These are phyloP conservation scores for Rhizophlyctis rosea DNA, from an alignment of 192 early-diverging fungal species.

Conservation along the genomic window DNA sequence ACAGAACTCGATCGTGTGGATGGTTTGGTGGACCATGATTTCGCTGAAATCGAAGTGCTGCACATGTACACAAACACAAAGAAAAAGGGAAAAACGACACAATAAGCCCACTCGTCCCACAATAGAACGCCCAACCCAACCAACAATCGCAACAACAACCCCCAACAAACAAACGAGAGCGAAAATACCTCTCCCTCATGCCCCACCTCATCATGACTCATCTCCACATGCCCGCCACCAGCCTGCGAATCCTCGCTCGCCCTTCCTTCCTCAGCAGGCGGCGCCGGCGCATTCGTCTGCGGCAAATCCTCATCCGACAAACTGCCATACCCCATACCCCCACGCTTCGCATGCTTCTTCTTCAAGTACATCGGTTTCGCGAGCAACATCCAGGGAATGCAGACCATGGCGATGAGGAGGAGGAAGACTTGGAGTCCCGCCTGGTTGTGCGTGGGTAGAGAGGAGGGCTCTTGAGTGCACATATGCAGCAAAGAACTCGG, in stretches of 20 bases:
- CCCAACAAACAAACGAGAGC: no score
- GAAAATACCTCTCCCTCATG: constrained; percentile 44
- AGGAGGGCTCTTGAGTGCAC: constrained; percentile 7
- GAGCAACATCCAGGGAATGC: constrained; percentile 97
- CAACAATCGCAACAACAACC: no score
- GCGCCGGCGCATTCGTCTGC: constrained; percentile 10
- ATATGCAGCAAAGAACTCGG: not conserved
- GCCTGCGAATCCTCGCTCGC: not conserved
- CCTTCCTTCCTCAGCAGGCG: no score
- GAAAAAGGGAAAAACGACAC: no score
- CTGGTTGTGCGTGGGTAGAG: no score
- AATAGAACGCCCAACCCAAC: no score
- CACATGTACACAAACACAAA: constrained; percentile 1
- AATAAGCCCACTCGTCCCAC: no score
- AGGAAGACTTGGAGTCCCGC: constrained; percentile 75
- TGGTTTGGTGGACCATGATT: constrained; percentile 93
- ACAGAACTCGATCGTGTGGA: constrained; percentile 99
- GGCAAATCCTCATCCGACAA: constrained; percentile 30
- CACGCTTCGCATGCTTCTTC: constrained; percentile 63
- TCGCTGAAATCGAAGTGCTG: constrained; percentile 93
- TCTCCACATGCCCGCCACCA: constrained; percentile 18
- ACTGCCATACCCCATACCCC: constrained; percentile 61
- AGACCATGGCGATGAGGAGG: constrained; percentile 77
- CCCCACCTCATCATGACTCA: constrained; percentile 35
- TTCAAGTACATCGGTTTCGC: constrained; percentile 86